A percentile compares a stretch with the other conserved stretches of the same genome.
phyloP scores from a whole-genome alignment of 139 green algal species.

The Asterochloris erici region DNA sequence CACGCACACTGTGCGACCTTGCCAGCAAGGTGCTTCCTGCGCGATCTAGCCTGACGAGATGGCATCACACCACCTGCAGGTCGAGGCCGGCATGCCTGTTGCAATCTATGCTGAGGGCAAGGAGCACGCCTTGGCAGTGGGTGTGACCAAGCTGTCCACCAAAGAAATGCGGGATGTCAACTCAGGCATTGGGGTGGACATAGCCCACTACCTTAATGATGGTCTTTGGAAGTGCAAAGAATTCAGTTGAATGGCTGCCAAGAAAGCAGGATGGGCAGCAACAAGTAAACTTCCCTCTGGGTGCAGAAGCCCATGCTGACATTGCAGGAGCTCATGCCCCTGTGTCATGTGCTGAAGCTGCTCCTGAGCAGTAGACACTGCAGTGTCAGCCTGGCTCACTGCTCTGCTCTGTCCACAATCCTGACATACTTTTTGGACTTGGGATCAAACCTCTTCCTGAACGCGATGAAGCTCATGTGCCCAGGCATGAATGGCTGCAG shows the following conservation, averaged over 20 bases:
- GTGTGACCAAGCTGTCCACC: constrained; percentile 89
- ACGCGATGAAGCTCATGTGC: constrained; percentile 94
- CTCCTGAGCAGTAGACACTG: too few relatives aligned
- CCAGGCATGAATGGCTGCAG: constrained; percentile 89
- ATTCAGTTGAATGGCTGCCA: not conserved
- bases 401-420: not conserved
- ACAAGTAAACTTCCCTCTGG: too few relatives aligned
- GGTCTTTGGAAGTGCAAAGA: constrained; percentile 86
- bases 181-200: constrained; percentile 92
- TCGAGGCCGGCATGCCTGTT: constrained; percentile 62
- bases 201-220: constrained; percentile 93
- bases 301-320: too few relatives aligned
- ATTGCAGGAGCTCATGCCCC: too few relatives aligned
- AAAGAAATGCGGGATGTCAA: constrained; percentile 67
- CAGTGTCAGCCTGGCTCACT: not conserved
- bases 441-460: constrained; percentile 51
- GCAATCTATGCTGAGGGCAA: constrained; percentile 88
- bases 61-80: constrained; percentile 33
- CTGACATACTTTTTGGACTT: constrained; percentile 70
- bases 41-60: too few relatives aligned
- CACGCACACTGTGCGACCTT: too few relatives aligned
- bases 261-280: not conserved
- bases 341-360: too few relatives aligned
- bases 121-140: constrained; percentile 91
- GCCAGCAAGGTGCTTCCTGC: too few relatives aligned